Percentiles rank a stretch among this genome's conserved stretches.
Evolutionary conservation across 176 grass and related monocot genomes (phyloP).

Genomic region (Avena atlantica): DNA sequence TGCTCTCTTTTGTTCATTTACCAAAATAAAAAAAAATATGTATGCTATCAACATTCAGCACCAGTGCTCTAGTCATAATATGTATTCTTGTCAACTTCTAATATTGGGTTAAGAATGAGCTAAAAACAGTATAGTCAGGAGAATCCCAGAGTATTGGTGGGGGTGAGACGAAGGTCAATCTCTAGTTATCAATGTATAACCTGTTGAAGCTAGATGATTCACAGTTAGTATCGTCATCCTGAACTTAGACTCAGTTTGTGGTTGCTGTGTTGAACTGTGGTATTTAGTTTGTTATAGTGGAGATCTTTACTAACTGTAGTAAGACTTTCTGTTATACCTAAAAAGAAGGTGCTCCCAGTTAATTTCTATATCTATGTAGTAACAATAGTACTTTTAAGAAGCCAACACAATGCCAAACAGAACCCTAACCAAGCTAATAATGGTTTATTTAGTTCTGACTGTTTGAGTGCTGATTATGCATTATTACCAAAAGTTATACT

Average conservation of each 20-base stretch:
- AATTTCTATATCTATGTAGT: neutral
- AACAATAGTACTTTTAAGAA: neutral
- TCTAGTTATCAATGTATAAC: constrained; percentile 4
- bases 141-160: neutral
- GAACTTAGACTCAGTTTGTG: neutral
- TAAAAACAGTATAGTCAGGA: constrained; percentile 6
- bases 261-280: neutral
- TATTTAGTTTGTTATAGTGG: neutral
- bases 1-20: constrained; percentile 20
- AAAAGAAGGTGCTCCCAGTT: neutral
- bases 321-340: neutral
- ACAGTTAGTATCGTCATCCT: constrained; percentile 4
- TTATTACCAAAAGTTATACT: neutral
- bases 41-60: constrained; percentile 26
- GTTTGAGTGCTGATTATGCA: constrained; percentile 9
- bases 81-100: neutral
- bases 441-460: constrained; percentile 9
- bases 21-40: neutral
- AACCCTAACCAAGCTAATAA: constrained; percentile 10
- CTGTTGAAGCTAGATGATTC: constrained; percentile 33
- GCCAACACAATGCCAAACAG: neutral
- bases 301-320: neutral
- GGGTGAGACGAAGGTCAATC: neutral
- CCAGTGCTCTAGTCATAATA: constrained; percentile 3
- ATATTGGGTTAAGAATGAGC: constrained; percentile 21